These are phyloP conservation scores for Exophiala calicioides DNA, from an alignment of 2,329 filamentous ascomycete species.

Conservation along the genomic window DNA sequence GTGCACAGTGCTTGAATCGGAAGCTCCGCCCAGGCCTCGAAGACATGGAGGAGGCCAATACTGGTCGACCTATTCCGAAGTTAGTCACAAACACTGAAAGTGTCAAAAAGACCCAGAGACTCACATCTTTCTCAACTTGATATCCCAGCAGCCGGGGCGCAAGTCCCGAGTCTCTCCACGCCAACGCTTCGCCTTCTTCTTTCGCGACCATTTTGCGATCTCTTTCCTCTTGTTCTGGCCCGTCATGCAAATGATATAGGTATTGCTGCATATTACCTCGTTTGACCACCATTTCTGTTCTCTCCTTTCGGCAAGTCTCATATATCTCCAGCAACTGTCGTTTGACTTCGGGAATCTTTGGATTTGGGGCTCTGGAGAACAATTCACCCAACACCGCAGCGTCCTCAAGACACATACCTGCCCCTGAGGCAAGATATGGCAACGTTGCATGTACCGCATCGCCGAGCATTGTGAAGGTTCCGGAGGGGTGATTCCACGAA, in stretches of 20 bases:
- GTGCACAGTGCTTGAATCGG: not conserved
- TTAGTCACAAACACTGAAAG: too few relatives aligned
- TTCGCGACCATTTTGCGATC: slow-evolving; percentile 45
- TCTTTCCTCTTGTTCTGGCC: slow-evolving; percentile 56
- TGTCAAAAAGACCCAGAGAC: slow-evolving; percentile 12
- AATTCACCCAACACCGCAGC: slow-evolving; percentile 37
- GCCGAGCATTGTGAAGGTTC: slow-evolving; percentile 39
- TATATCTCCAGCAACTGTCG: slow-evolving; percentile 42
- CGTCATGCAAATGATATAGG: slow-evolving; percentile 63
- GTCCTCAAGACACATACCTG: slow-evolving; percentile 37
- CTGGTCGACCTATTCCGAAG: slow-evolving; percentile 10
- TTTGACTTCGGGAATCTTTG: slow-evolving; percentile 30
- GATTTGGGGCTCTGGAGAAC: slow-evolving; percentile 31
- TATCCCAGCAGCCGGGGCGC: slow-evolving; percentile 45
- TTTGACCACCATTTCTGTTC: slow-evolving; percentile 62
- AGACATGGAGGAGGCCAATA: slow-evolving; percentile 14
- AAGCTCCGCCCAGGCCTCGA: not conserved
- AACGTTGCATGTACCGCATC: slow-evolving; percentile 50
- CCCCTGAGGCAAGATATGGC: slow-evolving; percentile 38
- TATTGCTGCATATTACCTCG: slow-evolving; percentile 63
- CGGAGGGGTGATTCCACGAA: slow-evolving; percentile 22
- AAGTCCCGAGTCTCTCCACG: slow-evolving; percentile 45
- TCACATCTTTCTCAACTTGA: slow-evolving; percentile 41
- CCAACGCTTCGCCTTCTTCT: slow-evolving; percentile 42
- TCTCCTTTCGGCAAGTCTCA: slow-evolving; percentile 57